phyloP scores from a whole-genome alignment of 108 stramenopile species.

The Cyclotella cryptica region DNA sequence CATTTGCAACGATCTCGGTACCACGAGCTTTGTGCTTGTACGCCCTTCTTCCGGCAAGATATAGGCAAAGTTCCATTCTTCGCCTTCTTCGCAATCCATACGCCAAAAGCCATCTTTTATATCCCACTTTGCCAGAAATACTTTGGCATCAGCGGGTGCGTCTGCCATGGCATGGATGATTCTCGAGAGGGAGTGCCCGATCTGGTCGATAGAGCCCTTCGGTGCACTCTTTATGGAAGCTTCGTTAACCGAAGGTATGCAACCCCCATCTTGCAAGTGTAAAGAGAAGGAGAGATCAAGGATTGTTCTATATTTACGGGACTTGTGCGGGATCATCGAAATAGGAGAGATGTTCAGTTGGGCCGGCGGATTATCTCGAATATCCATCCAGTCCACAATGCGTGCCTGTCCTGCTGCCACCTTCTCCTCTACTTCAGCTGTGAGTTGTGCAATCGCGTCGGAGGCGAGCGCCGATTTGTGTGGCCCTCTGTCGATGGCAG shows the following conservation, averaged over 20 bases:
- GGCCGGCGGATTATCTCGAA: no score
- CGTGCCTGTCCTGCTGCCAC: no score
- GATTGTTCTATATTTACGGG: no score
- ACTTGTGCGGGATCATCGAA: no score
- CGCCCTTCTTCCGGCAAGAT: not conserved
- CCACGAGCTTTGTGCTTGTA: not conserved
- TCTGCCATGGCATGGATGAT: not conserved
- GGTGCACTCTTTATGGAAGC: not conserved
- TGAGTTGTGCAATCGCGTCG: no score
- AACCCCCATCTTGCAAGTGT: no score
- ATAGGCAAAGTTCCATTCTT: not conserved
- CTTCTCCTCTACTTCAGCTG: no score
- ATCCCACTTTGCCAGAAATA: not conserved
- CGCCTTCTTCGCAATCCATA: not conserved
- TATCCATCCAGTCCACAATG: no score
- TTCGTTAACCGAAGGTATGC: not conserved
- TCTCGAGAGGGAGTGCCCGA: not conserved
- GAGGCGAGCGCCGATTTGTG: no score
- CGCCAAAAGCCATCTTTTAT: not conserved
- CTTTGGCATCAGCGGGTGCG: not conserved
- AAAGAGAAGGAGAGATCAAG: no score
- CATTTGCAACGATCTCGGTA: not conserved
- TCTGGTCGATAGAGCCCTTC: not conserved
- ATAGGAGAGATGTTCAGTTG: no score
- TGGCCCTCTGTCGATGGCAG: no score